Percentiles rank a stretch among this genome's conserved stretches.
phyloP scores from a whole-genome alignment of 1,139 yeast species.

The Candida sanyaensis region DNA sequence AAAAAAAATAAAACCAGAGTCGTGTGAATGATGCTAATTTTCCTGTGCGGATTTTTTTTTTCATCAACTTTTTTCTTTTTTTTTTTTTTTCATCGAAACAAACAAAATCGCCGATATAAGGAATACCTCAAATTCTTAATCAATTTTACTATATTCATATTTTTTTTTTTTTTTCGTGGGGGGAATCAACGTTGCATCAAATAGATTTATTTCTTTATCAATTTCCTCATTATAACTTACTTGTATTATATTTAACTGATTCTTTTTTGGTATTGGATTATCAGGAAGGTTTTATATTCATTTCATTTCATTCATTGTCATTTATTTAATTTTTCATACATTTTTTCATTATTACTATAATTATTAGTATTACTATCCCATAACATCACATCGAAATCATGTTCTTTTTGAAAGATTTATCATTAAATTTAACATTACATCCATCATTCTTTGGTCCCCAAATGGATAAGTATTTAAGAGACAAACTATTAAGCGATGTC shows the following conservation, averaged over 20 bases:
- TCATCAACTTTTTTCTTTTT: not conserved
- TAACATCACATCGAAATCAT: constrained; percentile 18
- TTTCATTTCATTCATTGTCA: not conserved
- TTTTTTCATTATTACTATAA: not conserved
- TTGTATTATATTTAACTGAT: not conserved
- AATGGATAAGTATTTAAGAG: constrained; percentile 90
- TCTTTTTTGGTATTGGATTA: constrained; percentile 1
- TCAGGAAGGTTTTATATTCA: not conserved
- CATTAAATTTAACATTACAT: constrained; percentile 88
- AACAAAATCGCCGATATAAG: not conserved
- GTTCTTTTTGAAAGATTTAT: constrained; percentile 75
- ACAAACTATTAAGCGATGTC: constrained; percentile 89
- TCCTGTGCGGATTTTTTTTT: not conserved
- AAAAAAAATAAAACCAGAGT: not conserved
- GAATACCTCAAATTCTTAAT: not conserved
- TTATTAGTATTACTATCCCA: not conserved
- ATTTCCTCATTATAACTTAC: not conserved
- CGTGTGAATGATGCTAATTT: not conserved
- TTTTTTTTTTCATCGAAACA: not conserved
- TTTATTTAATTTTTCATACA: not conserved
- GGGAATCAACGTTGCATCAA: no score
- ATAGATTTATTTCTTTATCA: not conserved
- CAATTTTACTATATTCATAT: no score
- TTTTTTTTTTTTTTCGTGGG: no score
- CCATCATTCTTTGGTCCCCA: constrained; percentile 98